These are phyloP conservation scores for Pseudofabraea citricarpa DNA, from an alignment of 2,329 filamentous ascomycete genomes.

Conservation along the genomic window DNA sequence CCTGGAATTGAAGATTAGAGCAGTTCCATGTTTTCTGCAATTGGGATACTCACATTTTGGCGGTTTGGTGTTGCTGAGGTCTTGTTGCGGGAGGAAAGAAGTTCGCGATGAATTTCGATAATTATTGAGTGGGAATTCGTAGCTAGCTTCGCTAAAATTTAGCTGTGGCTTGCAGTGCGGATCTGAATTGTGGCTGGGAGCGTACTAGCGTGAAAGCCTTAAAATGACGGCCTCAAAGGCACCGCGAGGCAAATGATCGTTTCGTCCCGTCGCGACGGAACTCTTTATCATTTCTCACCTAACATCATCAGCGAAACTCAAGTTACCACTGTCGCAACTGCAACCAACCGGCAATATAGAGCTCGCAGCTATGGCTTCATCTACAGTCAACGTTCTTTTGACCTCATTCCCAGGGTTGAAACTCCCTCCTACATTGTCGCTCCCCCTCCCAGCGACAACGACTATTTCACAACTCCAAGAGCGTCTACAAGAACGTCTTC, in stretches of 20 bases:
- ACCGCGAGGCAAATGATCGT: too few species aligned
- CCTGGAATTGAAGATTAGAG: constrained; percentile 56
- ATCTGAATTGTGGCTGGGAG: too few species aligned
- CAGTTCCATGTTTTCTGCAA: not conserved
- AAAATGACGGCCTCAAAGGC: too few species aligned
- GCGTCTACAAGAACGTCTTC: constrained; percentile 57
- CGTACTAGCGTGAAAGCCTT: too few species aligned
- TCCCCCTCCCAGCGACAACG: constrained; percentile 64
- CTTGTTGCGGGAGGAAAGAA: constrained; percentile 3
- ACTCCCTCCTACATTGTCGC: constrained; percentile 74
- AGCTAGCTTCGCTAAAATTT: constrained; percentile 1
- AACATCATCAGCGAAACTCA: too few species aligned
- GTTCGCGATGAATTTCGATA: constrained; percentile 11
- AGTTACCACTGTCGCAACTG: too few species aligned
- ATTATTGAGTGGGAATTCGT: constrained; percentile 3
- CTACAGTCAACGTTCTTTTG: constrained; percentile 73
- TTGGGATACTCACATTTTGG: constrained; percentile 36
- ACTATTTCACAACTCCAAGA: constrained; percentile 64
- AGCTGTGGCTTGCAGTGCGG: too few species aligned
- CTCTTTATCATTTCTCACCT: not conserved
- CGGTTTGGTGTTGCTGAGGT: constrained; percentile 31
- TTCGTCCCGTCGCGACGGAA: not conserved
- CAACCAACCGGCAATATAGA: not conserved
- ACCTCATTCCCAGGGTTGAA: constrained; percentile 79
- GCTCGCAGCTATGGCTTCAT: constrained; percentile 53